Percentiles rank a stretch among this genome's conserved stretches.
Evolutionary conservation across 2,329 filamentous ascomycete genomes (phyloP).

Genomic region (Clathrospora elynae): DNA sequence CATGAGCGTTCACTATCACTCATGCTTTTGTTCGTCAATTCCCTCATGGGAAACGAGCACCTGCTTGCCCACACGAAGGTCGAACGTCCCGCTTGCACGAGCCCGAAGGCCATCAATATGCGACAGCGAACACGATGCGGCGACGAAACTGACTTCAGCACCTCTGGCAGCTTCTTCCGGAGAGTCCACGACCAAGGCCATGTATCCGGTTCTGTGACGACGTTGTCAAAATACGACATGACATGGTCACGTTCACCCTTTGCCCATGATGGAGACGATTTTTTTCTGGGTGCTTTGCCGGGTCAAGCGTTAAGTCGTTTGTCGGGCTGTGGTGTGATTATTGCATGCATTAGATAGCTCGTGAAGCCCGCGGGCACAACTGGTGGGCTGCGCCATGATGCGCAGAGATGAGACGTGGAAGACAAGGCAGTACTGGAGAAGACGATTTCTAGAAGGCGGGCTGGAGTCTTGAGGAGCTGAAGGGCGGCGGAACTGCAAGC

Average conservation of each 20-base stretch:
- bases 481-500: constrained; percentile 3
- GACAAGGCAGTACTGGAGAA: constrained; percentile 6
- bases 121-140: no score
- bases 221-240: no score
- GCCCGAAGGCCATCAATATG: no score
- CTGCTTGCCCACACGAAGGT: constrained; percentile 1
- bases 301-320: not conserved
- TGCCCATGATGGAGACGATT: not conserved
- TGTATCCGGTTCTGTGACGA: no score
- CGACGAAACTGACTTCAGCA: no score
- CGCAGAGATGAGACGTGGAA: constrained; percentile 1
- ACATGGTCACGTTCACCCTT: not conserved
- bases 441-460: constrained; percentile 8
- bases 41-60: constrained; percentile 1
- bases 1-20: no score
- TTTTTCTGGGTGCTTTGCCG: not conserved
- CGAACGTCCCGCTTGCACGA: constrained; percentile 2
- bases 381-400: constrained; percentile 6
- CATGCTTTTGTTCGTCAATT: constrained; percentile 1
- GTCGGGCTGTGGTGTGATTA: constrained; percentile 12
- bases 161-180: no score
- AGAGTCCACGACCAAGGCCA: no score
- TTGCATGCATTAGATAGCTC: constrained; percentile 34
- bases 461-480: constrained; percentile 3
- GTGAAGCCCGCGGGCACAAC: constrained; percentile 20